Evolutionary conservation across 1,284 basidiomycete genomes (phyloP).

Genomic region (Cryptococcus amylolentus): DNA sequence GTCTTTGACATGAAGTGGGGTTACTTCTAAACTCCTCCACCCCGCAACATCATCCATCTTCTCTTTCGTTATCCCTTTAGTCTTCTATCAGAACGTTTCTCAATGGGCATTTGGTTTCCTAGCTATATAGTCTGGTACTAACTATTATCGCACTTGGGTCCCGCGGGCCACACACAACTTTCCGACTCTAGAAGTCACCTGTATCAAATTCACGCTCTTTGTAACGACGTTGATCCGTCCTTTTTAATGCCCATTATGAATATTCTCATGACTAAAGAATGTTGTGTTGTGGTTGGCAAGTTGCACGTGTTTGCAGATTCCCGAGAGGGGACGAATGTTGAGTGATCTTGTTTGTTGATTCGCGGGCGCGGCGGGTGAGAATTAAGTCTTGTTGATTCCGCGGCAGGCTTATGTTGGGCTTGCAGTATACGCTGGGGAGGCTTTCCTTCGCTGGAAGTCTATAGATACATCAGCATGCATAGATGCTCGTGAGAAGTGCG

Average conservation of each 20-base stretch:
- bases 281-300: neutral
- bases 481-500: too few species aligned
- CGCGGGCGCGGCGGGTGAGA: too few species aligned
- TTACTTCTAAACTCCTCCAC: slow-evolving; percentile 8
- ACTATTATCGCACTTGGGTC: too few species aligned
- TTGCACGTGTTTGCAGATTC: slow-evolving; percentile 1
- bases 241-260: slow-evolving; percentile 1
- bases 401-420: too few species aligned
- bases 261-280: neutral
- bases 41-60: neutral
- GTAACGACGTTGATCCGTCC: neutral
- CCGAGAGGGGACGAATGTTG: too few species aligned
- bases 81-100: neutral
- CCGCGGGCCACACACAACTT: too few species aligned
- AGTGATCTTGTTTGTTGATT: too few species aligned
- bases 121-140: neutral
- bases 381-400: too few species aligned
- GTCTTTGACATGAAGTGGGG: slow-evolving; percentile 17
- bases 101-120: neutral
- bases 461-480: too few species aligned
- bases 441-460: too few species aligned
- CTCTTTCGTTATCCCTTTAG: neutral
- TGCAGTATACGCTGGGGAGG: too few species aligned
- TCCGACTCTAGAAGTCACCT: too few species aligned
- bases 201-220: slow-evolving; percentile 1